Evolutionary conservation across 2,329 filamentous ascomycete genomes (phyloP).

Genomic region (Knufia fluminis): DNA sequence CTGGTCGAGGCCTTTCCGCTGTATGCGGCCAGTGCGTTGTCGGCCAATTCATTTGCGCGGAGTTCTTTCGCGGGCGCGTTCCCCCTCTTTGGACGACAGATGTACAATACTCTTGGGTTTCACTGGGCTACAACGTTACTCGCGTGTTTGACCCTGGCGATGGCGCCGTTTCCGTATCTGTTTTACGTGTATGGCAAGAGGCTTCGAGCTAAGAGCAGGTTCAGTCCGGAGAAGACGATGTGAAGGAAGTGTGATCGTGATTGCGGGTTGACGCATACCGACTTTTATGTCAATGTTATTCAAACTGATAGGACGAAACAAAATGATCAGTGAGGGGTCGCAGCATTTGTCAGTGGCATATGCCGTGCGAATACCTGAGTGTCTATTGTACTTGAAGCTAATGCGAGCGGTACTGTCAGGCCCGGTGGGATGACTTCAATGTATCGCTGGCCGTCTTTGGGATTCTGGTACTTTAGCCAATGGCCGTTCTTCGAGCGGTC

Average conservation of each 20-base stretch:
- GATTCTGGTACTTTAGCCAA: no score
- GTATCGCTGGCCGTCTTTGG: no score
- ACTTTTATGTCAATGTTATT: background rate
- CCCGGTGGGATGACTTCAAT: no score
- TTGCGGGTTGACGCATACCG: background rate
- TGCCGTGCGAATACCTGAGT: no score
- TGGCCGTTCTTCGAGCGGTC: no score
- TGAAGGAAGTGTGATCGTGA: background rate
- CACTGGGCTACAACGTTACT: conserved; percentile 33
- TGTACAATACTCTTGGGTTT: conserved; percentile 32
- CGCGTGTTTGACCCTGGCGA: conserved; percentile 31
- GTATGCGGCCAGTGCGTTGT: conserved; percentile 54
- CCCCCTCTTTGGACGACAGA: conserved; percentile 24
- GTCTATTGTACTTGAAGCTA: no score
- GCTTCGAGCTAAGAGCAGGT: conserved; percentile 39
- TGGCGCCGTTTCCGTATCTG: conserved; percentile 43
- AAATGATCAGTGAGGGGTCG: background rate
- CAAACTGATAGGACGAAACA: background rate
- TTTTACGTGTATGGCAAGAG: conserved; percentile 41
- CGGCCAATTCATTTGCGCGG: conserved; percentile 72
- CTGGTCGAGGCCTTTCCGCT: conserved; percentile 54
- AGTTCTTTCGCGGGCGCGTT: conserved; percentile 72
- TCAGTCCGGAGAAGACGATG: conserved; percentile 17
- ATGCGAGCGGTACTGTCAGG: no score
- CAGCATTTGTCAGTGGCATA: background rate